Conservation (phyloP, 202 grass and related monocot species). For the Schoenoplectus tabernaemontani region DNA sequence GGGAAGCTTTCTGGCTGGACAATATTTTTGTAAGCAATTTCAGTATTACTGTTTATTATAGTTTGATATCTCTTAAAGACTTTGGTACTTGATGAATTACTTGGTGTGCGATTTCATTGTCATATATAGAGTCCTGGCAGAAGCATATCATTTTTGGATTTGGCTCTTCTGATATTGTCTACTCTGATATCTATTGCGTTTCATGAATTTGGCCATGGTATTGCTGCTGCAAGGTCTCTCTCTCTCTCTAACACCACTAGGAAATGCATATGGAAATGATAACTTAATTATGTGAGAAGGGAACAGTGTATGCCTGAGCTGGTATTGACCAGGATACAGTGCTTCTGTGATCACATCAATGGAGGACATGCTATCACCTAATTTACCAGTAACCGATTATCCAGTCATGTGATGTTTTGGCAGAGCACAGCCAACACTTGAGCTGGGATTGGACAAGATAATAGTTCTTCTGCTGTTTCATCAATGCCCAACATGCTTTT, state of each 20-base stretch:
- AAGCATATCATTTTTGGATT: conserved; percentile 55
- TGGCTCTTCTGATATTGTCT: conserved; percentile 46
- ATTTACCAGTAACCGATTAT: not conserved
- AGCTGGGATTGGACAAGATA: not conserved
- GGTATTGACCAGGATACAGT: not conserved
- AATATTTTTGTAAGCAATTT: conserved; percentile 50
- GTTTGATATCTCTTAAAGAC: not conserved
- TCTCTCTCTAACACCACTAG: not conserved
- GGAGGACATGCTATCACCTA: not conserved
- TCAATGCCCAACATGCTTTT: not conserved
- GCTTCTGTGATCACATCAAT: not conserved
- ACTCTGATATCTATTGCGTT: conserved; percentile 71
- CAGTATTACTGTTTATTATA: conserved; percentile 20
- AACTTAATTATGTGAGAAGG: not conserved
- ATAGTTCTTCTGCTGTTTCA: not conserved
- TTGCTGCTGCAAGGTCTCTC: conserved; percentile 82
- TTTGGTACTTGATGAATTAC: not conserved
- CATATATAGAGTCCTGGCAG: conserved; percentile 43
- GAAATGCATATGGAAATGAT: not conserved
- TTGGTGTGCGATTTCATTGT: conserved; percentile 12
- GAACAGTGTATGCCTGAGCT: not conserved
- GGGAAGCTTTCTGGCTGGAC: conserved; percentile 33
- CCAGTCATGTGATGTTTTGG: not conserved
- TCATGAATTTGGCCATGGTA: conserved; percentile 88
- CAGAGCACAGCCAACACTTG: not conserved